Conservation (phyloP, 495 filamentous ascomycete genomes). For the Aspergillus cristatus region DNA sequence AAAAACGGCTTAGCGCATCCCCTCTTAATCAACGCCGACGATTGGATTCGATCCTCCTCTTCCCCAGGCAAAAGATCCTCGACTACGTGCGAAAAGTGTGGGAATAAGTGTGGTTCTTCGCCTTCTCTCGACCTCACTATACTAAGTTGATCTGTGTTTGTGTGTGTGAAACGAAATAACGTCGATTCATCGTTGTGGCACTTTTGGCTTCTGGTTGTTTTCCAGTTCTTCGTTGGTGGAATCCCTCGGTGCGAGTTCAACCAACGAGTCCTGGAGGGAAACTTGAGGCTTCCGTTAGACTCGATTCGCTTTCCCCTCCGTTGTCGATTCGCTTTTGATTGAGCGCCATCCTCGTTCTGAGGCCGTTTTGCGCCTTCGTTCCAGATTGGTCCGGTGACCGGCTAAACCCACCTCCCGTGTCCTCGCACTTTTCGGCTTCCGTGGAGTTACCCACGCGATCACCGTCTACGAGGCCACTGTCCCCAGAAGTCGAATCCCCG, state of each 20-base stretch:
- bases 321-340: too few relatives aligned
- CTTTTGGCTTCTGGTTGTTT: slow-evolving; percentile 5
- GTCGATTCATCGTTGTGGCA: neutral
- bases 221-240: slow-evolving; percentile 13
- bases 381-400: slow-evolving; percentile 7
- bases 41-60: slow-evolving; percentile 16
- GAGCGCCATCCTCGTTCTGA: too few relatives aligned
- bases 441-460: slow-evolving; percentile 16
- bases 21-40: slow-evolving; percentile 9
- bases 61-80: slow-evolving; percentile 15
- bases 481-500: too few relatives aligned
- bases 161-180: too few relatives aligned
- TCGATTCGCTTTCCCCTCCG: too few relatives aligned
- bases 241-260: slow-evolving; percentile 23
- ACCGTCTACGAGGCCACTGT: slow-evolving; percentile 8
- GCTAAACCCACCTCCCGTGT: slow-evolving; percentile 2
- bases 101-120: too few relatives aligned
- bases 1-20: slow-evolving; percentile 14
- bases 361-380: slow-evolving; percentile 7
- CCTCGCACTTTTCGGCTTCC: slow-evolving; percentile 16
- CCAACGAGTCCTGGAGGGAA: slow-evolving; percentile 4
- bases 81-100: neutral
- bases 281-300: neutral
- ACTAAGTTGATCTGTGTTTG: too few relatives aligned
- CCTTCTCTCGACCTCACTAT: too few relatives aligned